These are phyloP conservation scores for Cryoendolithus antarcticus DNA, from an alignment of 2,329 filamentous ascomycete genomes.

Conservation along the genomic window DNA sequence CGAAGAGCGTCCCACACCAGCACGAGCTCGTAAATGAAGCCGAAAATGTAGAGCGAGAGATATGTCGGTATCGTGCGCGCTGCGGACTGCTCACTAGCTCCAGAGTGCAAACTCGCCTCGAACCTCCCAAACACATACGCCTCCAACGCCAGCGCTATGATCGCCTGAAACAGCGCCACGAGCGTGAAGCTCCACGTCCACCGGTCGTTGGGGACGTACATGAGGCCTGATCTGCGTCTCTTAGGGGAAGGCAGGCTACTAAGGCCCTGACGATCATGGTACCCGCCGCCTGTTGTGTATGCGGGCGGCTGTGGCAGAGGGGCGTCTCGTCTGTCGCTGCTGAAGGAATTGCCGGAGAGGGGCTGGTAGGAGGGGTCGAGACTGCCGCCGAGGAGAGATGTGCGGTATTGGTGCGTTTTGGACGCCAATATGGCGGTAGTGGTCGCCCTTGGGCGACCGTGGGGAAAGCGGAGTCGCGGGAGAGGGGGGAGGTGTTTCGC, in stretches of 20 bases:
- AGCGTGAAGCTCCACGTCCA: slow-evolving; percentile 85
- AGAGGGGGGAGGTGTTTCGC: not conserved
- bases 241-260: slow-evolving; percentile 22
- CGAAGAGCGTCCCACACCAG: slow-evolving; percentile 88
- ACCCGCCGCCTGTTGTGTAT: slow-evolving; percentile 26
- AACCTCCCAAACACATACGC: slow-evolving; percentile 84
- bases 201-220: slow-evolving; percentile 68
- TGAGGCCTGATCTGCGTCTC: slow-evolving; percentile 26
- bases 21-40: slow-evolving; percentile 81
- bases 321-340: slow-evolving; percentile 10
- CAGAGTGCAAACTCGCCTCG: slow-evolving; percentile 44
- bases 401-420: slow-evolving; percentile 45
- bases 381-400: slow-evolving; percentile 46
- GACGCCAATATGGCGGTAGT: slow-evolving; percentile 20
- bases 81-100: slow-evolving; percentile 22
- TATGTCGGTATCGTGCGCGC: slow-evolving; percentile 77
- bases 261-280: slow-evolving; percentile 41
- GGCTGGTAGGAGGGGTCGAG: slow-evolving; percentile 27
- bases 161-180: slow-evolving; percentile 61
- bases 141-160: slow-evolving; percentile 73
- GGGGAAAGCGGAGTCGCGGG: not conserved
- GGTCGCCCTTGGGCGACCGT: slow-evolving; percentile 6
- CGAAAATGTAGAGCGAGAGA: slow-evolving; percentile 92
- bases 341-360: slow-evolving; percentile 30
- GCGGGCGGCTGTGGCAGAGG: slow-evolving; percentile 6